These are phyloP conservation scores for Lipomyces sp. DNA, from an alignment of 805 yeast genomes.

Conservation along the genomic window DNA sequence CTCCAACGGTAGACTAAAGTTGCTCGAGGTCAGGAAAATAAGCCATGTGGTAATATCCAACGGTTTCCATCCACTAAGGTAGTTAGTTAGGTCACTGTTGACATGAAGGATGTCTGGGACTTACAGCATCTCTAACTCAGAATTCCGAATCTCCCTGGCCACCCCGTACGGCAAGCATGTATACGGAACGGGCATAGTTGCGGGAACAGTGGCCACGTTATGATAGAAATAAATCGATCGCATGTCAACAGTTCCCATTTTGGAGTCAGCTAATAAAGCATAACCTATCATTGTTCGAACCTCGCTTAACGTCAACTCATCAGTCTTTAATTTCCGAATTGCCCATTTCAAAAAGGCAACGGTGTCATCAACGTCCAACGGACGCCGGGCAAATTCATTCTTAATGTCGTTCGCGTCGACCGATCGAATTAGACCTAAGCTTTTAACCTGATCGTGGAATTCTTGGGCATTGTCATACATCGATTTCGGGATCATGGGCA, in stretches of 20 bases:
- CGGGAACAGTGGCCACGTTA: conserved; percentile 38
- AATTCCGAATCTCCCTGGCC: conserved; percentile 29
- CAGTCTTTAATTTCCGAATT: conserved; percentile 24
- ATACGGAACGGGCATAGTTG: conserved; percentile 43
- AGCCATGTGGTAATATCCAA: conserved; percentile 40
- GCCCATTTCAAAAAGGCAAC: conserved; percentile 44
- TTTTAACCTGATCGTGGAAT: conserved; percentile 42
- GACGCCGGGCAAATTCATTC: conserved; percentile 42
- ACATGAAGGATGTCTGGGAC: not conserved
- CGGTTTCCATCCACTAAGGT: conserved; percentile 40
- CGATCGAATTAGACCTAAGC: conserved; percentile 38
- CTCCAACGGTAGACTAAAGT: conserved; percentile 25
- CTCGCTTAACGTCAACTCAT: conserved; percentile 29
- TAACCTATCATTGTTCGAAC: conserved; percentile 32
- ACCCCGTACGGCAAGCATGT: conserved; percentile 43
- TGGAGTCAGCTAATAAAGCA: conserved; percentile 39
- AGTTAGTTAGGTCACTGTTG: not conserved
- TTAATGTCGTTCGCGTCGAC: conserved; percentile 41
- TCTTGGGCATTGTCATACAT: conserved; percentile 36
- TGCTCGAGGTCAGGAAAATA: conserved; percentile 27
- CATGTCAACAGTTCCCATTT: conserved; percentile 38
- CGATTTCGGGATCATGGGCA: conserved; percentile 42
- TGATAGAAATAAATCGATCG: conserved; percentile 40
- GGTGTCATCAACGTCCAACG: conserved; percentile 39
- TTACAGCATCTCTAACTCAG: conserved; percentile 37